phyloP scores from a whole-genome alignment of 2,329 filamentous ascomycete species.

The Alternaria sp. region DNA sequence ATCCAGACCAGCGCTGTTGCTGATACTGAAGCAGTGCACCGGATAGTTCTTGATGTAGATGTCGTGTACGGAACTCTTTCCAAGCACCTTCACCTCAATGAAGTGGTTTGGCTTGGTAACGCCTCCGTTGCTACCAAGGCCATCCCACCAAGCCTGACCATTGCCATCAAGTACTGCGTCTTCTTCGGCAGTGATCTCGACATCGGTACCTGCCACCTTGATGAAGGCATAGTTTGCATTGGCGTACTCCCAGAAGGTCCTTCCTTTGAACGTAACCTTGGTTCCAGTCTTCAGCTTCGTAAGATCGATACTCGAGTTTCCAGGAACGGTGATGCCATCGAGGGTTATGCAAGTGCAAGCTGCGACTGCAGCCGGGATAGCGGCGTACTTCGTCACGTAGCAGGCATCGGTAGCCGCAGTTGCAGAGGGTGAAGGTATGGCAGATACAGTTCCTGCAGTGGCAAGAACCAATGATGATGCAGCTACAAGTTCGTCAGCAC shows the following conservation, averaged over 20 bases:
- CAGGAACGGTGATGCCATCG: slow-evolving; percentile 46
- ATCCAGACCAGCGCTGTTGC: slow-evolving; percentile 49
- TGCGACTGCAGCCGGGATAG: slow-evolving; percentile 41
- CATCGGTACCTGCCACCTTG: slow-evolving; percentile 44
- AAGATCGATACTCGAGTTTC: slow-evolving; percentile 50
- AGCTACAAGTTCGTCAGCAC: slow-evolving; percentile 1
- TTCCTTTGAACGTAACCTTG: slow-evolving; percentile 48
- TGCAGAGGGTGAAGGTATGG: slow-evolving; percentile 1
- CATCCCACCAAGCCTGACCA: slow-evolving; percentile 32
- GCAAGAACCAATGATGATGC: slow-evolving; percentile 15
- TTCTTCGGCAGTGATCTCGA: slow-evolving; percentile 52
- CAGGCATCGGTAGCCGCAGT: slow-evolving; percentile 13
- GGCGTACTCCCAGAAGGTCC: slow-evolving; percentile 36
- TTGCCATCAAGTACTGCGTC: slow-evolving; percentile 33
- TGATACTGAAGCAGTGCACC: slow-evolving; percentile 58
- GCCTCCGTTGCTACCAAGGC: slow-evolving; percentile 56
- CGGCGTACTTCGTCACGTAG: slow-evolving; percentile 28
- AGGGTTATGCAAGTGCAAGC: slow-evolving; percentile 53
- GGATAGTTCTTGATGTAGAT: slow-evolving; percentile 61
- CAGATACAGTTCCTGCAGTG: slow-evolving; percentile 7
- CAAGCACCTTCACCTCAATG: slow-evolving; percentile 48
- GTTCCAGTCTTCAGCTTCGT: slow-evolving; percentile 50
- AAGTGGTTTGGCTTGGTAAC: slow-evolving; percentile 42
- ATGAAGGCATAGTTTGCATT: slow-evolving; percentile 46
- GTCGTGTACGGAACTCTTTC: slow-evolving; percentile 46